Conservation (phyloP, 495 filamentous ascomycete genomes). For the Neurospora sp. region DNA sequence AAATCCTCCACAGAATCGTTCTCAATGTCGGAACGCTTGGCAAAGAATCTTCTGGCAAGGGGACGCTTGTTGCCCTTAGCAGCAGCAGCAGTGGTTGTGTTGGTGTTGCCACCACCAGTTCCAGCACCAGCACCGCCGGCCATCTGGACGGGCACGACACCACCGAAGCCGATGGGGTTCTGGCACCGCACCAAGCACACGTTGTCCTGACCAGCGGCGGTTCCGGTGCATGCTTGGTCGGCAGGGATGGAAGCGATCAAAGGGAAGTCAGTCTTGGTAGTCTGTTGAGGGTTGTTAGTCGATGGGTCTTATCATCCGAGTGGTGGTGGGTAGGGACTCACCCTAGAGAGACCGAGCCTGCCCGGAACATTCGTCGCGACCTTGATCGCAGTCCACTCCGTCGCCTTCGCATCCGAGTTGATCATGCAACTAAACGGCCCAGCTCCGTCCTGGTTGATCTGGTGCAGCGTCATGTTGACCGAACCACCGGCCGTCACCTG, state of each 20-base stretch:
- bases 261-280: conserved; percentile 31
- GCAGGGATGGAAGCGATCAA: conserved; percentile 37
- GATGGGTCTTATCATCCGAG: neutral
- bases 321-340: neutral
- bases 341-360: conserved; percentile 2
- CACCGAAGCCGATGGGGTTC: conserved; percentile 45
- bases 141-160: conserved; percentile 45
- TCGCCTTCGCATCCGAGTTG: conserved; percentile 37
- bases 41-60: neutral
- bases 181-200: conserved; percentile 44
- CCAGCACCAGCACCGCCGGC: conserved; percentile 9
- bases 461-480: conserved; percentile 42
- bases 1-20: neutral
- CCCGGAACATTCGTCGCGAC: conserved; percentile 29
- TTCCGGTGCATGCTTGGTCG: conserved; percentile 40
- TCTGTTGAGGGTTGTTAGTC: conserved; percentile 8
- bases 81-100: neutral
- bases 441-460: conserved; percentile 41
- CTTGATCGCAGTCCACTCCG: conserved; percentile 29
- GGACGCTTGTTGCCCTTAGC: neutral
- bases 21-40: neutral
- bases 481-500: conserved; percentile 38
- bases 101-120: neutral
- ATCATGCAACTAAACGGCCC: conserved; percentile 41
- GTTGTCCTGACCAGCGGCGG: conserved; percentile 40